phyloP scores from a whole-genome alignment of 169 alveolate genomes.

The Plasmodium malariae region DNA sequence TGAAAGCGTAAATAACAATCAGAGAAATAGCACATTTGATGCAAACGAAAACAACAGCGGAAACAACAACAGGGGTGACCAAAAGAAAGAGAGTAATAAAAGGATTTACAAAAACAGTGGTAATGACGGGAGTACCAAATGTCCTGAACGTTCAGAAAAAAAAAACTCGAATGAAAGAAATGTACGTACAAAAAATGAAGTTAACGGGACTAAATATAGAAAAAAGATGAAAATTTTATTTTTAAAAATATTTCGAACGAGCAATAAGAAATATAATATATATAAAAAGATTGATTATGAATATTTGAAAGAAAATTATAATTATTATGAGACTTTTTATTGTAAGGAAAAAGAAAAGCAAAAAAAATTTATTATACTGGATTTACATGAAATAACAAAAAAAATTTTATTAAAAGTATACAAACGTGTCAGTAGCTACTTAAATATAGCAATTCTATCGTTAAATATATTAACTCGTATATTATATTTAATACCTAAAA shows the following conservation, averaged over 20 bases:
- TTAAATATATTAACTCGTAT: conserved; percentile 69
- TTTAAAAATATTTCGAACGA: conserved; percentile 62
- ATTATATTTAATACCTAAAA: conserved; percentile 54
- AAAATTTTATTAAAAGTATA: conserved; percentile 64
- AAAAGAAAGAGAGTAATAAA: no score
- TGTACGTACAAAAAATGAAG: not conserved
- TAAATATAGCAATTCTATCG: conserved; percentile 58
- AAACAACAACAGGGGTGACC: no score
- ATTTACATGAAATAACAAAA: conserved; percentile 71
- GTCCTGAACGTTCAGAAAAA: not conserved
- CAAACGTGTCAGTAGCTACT: conserved; percentile 56
- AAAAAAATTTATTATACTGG: conserved; percentile 32
- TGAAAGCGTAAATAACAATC: no score
- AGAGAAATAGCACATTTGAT: no score
- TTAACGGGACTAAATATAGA: conserved; percentile 41
- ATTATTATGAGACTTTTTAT: conserved; percentile 32
- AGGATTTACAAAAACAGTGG: no score
- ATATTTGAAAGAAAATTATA: conserved; percentile 47
- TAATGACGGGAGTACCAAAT: not conserved
- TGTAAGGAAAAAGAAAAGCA: conserved; percentile 56
- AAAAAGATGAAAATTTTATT: conserved; percentile 56
- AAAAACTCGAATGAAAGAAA: not conserved
- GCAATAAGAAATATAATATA: conserved; percentile 63
- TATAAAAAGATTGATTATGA: conserved; percentile 61
- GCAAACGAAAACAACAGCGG: no score